Evolutionary conservation across 164 flowering plant genomes (phyloP), one percentile per base, ranked within the genome.

Genomic region (Tetracentron sinense): DNA sequence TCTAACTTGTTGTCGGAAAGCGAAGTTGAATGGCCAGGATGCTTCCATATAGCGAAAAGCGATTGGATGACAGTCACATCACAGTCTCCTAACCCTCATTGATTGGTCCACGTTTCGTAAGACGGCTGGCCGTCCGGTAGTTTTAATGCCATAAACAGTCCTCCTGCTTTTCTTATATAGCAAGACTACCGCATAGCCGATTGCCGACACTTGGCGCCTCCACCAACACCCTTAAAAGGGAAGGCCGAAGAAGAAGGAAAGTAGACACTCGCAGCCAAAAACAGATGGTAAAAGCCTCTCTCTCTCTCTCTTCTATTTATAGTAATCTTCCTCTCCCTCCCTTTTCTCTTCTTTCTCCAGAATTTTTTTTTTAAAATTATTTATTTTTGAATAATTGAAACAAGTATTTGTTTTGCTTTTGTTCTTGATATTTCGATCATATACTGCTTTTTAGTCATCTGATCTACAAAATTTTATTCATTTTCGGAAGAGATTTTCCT

Each of bases 191-290:
- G 51, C 16, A 31, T 7, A 35, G 50, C 31, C 4, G 27, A 53
- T 10, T 19, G 30, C 16, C 52, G 65, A 38, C 71, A 68, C 71
- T 61, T 68, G 71, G 31, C 70, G 33, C 19, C 25, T 33, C 54
- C 30, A 46, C 46, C n/a, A 27, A 31, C n/a, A 20, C 19, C 15
- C 49, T 28, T 21, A 4, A 15, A 20, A 35, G 25, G 15, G 51
- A 27, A 54, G 59, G 28, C 35, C n/a, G 28, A 14, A 23, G 7
- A 4, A 23, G 14, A 27, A 27, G 22, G 11, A 51, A 50, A n/a
- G 47, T 10, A 2, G 47, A 42, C 47, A 42, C 47, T 42, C 15
- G 47, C 3, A 14, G 17, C 2, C 0, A n/a, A n/a, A n/a, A n/a
- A n/a, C n/a, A n/a, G n/a, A n/a, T n/a, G n/a, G n/a, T n/a, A n/a